Percentiles rank a stretch among this genome's conserved stretches.
Evolutionary conservation across 352 stramenopile genomes (phyloP).

Genomic region (Globisporangium camurandrum): DNA sequence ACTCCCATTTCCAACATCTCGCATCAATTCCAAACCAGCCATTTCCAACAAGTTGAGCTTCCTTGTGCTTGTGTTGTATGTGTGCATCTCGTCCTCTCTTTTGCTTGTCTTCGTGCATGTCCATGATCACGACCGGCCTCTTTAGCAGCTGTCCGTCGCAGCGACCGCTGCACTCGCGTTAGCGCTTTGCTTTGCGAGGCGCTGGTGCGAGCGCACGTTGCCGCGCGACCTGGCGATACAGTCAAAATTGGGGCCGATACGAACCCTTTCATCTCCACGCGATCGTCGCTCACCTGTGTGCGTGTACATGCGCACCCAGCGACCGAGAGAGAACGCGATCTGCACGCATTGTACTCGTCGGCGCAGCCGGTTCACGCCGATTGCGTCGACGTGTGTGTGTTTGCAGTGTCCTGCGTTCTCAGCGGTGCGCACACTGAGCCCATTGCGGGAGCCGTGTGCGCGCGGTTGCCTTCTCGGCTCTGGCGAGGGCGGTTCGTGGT

Average conservation of each 20-base stretch:
- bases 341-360: neutral
- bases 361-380: no score
- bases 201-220: neutral
- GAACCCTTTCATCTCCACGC: slow-evolving; percentile 17
- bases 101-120: neutral
- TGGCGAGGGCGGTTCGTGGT: slow-evolving; percentile 26
- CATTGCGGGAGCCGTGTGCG: slow-evolving; percentile 31
- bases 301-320: slow-evolving; percentile 18
- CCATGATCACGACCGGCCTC: no score
- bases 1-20: no score
- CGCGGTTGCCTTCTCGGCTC: slow-evolving; percentile 35
- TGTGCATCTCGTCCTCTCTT: neutral
- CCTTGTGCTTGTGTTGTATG: neutral
- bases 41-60: neutral
- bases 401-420: slow-evolving; percentile 24
- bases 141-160: slow-evolving; percentile 59
- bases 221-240: slow-evolving; percentile 26
- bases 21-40: no score
- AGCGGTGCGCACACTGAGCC: slow-evolving; percentile 25
- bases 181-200: no score
- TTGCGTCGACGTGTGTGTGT: no score
- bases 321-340: slow-evolving; percentile 3
- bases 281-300: slow-evolving; percentile 15
- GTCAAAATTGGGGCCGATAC: slow-evolving; percentile 78
- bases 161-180: slow-evolving; percentile 2